Base-by-base conservation (phyloP, 2,329 filamentous ascomycete genomes). In the Phialophora chinensis region DNA sequence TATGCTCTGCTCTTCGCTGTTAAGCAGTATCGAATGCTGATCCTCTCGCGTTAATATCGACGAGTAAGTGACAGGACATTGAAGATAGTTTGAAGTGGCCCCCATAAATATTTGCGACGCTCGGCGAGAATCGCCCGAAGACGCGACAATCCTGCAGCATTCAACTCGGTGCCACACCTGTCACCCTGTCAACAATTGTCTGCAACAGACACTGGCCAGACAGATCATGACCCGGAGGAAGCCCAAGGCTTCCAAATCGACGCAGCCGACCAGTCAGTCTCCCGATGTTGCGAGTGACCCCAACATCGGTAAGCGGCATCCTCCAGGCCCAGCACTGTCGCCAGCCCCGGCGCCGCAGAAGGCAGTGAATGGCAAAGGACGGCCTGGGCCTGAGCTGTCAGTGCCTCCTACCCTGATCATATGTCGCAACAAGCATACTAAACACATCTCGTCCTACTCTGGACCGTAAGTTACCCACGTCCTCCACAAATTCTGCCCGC, bases 361-460 rank as follows among this genome's bases (percentile, higher is more conserved):
- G 31, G 12, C 47, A 14, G 6, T 42, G 14, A 27, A 60, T 23
- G 44, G 31, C n/a, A 27, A 49, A 61, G 59, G 4, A 33, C 8
- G 42, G 33, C 53, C 35, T 42, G 44, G 42, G 42, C 33, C 54
- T 31, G 52, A 59, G 7, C 53, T 49, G 33, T 38, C 20, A 25
- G 78, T 80, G 49, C 79, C 79, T 58, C 83, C 85, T 68, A 80
- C 85, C 49, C 79, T 88, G 52, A 84, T 86, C 59, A 87, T 88
- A 69, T 88, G 86, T 80, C 86, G 88, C 73, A 90, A 90, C 78
- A 90, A 90, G 88, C 91, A 94, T 80, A 94, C 91, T 91, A 86
- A 88, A 70, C 92, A 92, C 77, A 93, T 95, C 66, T 93, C 91
- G 25, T 90, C 89, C 31, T 95, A 91, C 74, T 89, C 93, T 75